Base-by-base conservation (phyloP, 2,329 filamentous ascomycete species). In the Pseudophaeomoniella oleicola region DNA sequence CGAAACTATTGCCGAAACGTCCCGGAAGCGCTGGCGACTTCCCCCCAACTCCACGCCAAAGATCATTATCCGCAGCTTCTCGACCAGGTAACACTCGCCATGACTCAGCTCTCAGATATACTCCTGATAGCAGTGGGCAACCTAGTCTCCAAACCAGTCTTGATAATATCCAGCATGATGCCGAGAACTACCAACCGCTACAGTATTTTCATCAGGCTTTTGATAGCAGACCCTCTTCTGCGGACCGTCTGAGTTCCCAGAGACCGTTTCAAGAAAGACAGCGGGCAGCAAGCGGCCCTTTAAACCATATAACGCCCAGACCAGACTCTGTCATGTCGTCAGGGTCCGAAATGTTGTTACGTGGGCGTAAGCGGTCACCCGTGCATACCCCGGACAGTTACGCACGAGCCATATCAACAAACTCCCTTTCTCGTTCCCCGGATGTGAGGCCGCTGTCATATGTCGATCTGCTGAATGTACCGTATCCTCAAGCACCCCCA, bases 401-500 rank as follows among this genome's bases (percentile, higher is more conserved):
- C 34, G 62, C 55, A 10, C 64, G 69, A 30, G 63, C 63, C n/a
- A 46, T 63, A 3, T 72, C 72, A 3, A 53, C 60, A 4, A 51
- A 62, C 34, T 69, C 64, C 12, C 62, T 50, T 5, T 50, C 67
- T 19, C 56, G 64, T 14, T 77, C 75, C 12, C 73, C 73, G 3
- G 71, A 74, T 42, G 63, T 56, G 36, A 60, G 75, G 34, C 72
- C 74, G 0, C 52, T 66, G 5, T 78, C 74, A 4, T 75, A 76
- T 46, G 58, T 78, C 18, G 72, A 78, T 48, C 57, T 78, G 29
- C 61, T 78, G 18, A 77, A 72, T 43, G 61, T 74, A 2, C 82
- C 82, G 1, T 93, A 92, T 54, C 82, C 82, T 16, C 86, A 92
- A 56, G 83, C 83, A 39, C 75, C 60, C 56, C 84, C 60, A 50